phyloP scores from a whole-genome alignment of 2,329 filamentous ascomycete species.

The Cyphellophora europaea region DNA sequence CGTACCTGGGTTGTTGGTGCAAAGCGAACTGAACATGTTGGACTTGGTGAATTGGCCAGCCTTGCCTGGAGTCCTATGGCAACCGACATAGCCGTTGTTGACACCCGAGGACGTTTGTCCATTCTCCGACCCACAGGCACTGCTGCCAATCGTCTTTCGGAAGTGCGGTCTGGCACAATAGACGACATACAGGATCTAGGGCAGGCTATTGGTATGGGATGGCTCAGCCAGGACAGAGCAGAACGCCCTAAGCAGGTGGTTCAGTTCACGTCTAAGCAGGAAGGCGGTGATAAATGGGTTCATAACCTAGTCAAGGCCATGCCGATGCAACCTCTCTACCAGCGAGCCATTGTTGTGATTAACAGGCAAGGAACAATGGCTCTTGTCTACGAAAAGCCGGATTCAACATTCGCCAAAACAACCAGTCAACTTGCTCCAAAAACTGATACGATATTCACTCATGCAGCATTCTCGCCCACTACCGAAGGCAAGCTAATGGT shows the following conservation, averaged over 20 bases:
- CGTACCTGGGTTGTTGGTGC: constrained; percentile 9
- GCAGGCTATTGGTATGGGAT: constrained; percentile 73
- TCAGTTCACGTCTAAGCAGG: constrained; percentile 46
- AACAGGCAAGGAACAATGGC: constrained; percentile 65
- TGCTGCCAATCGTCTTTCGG: constrained; percentile 62
- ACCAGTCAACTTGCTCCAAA: constrained; percentile 30
- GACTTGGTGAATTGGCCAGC: constrained; percentile 44
- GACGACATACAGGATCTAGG: constrained; percentile 67
- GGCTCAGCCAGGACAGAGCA: constrained; percentile 56
- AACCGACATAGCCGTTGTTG: constrained; percentile 74
- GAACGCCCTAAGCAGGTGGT: constrained; percentile 21
- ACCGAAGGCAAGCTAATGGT: constrained; percentile 15
- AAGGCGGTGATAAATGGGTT: constrained; percentile 48
- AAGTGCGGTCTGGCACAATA: constrained; percentile 52
- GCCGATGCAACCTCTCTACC: constrained; percentile 64
- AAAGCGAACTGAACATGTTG: constrained; percentile 10
- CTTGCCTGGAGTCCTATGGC: constrained; percentile 71
- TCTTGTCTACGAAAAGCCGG: constrained; percentile 68
- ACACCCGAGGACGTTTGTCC: constrained; percentile 66
- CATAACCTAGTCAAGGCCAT: constrained; percentile 60
- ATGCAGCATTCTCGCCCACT: constrained; percentile 38
- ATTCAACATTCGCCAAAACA: constrained; percentile 56
- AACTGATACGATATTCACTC: constrained; percentile 11
- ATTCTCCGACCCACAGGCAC: constrained; percentile 59
- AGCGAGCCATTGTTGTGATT: constrained; percentile 64